Conservation (phyloP, 129 eudicot genomes). For the Chrysanthemum makinoi region DNA sequence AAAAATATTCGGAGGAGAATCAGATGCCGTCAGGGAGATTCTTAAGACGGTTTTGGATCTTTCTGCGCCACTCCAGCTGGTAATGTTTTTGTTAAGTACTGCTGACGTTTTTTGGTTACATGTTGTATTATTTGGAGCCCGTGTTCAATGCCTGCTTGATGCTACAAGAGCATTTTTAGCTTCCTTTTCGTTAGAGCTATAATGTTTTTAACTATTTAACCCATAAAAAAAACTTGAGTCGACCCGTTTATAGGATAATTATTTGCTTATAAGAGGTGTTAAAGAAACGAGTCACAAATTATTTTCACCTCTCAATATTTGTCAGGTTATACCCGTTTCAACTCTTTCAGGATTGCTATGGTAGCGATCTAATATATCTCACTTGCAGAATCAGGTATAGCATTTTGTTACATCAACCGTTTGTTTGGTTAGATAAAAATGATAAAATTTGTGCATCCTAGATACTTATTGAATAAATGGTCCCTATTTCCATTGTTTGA, state of each 20-base stretch:
- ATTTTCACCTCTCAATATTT: constrained; percentile 50
- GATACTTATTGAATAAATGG: no score
- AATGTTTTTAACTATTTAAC: no score
- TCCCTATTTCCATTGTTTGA: no score
- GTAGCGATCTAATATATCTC: constrained; percentile 57
- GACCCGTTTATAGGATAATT: neutral
- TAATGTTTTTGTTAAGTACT: constrained; percentile 31
- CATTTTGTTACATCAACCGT: neutral
- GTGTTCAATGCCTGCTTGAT: no score
- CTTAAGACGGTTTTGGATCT: constrained; percentile 82
- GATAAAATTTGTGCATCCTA: no score
- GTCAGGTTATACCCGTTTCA: constrained; percentile 47
- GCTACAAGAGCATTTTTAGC: no score
- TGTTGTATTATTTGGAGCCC: constrained; percentile 8
- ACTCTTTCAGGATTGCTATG: constrained; percentile 59
- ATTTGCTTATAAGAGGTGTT: constrained; percentile 50
- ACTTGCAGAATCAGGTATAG: constrained; percentile 73
- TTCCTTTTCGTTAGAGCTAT: no score
- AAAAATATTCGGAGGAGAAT: constrained; percentile 59
- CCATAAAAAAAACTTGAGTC: no score
- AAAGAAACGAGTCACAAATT: constrained; percentile 71
- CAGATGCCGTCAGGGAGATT: constrained; percentile 67
- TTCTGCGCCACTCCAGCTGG: constrained; percentile 82
- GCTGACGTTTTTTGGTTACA: constrained; percentile 1
- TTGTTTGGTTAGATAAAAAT: no score